A percentile compares a stretch with the other conserved stretches of the same genome.
Conservation (phyloP, 2,329 filamentous ascomycete genomes). For the Colletotrichum sansevieriae region DNA sequence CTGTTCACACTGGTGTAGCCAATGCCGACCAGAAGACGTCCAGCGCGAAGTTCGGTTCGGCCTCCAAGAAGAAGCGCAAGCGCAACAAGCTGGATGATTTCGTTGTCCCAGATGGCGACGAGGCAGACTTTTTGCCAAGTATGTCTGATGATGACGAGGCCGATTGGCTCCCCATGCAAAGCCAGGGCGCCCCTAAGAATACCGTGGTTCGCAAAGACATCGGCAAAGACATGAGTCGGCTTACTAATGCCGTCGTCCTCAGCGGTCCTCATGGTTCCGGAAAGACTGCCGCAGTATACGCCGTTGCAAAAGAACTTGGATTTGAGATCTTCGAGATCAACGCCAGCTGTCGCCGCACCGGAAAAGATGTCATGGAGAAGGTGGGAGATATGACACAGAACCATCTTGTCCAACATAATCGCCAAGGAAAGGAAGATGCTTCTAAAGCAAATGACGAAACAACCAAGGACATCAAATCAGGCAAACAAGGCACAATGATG, state of each 20-base stretch:
- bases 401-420: slow-evolving; percentile 79
- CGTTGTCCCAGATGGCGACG: slow-evolving; percentile 82
- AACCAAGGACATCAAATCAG: slow-evolving; percentile 71
- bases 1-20: slow-evolving; percentile 74
- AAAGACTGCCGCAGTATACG: slow-evolving; percentile 93
- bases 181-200: slow-evolving; percentile 59
- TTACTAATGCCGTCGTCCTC: slow-evolving; percentile 84
- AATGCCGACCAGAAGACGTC: slow-evolving; percentile 51
- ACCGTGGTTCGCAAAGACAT: slow-evolving; percentile 66
- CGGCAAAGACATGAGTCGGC: slow-evolving; percentile 59
- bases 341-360: slow-evolving; percentile 82
- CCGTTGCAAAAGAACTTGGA: slow-evolving; percentile 89
- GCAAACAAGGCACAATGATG: slow-evolving; percentile 83
- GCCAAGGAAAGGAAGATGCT: slow-evolving; percentile 49
- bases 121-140: slow-evolving; percentile 77
- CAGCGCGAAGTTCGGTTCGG: slow-evolving; percentile 45
- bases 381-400: slow-evolving; percentile 98
- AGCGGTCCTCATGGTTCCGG: slow-evolving; percentile 92
- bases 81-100: slow-evolving; percentile 85
- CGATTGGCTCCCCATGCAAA: slow-evolving; percentile 51
- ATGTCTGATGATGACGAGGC: slow-evolving; percentile 71
- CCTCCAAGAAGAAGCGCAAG: slow-evolving; percentile 73
- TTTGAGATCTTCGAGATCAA: slow-evolving; percentile 98
- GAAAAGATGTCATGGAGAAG: slow-evolving; percentile 89
- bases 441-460: slow-evolving; percentile 60